phyloP scores from a whole-genome alignment of 169 alveolate species.

The Plasmodium coatneyi region DNA sequence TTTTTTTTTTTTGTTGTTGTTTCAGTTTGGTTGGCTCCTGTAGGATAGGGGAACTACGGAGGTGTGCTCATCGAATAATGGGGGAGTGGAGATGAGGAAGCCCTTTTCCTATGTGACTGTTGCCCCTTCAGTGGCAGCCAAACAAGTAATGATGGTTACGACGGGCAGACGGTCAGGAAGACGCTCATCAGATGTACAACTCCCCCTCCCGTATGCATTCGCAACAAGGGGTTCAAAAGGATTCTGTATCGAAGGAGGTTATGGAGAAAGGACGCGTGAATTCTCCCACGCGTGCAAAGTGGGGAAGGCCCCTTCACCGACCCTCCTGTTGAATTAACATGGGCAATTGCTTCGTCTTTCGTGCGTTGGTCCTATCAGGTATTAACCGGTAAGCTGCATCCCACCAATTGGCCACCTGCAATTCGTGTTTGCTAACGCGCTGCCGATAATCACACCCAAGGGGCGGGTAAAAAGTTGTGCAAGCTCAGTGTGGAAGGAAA shows the following conservation, averaged over 20 bases:
- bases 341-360: background rate
- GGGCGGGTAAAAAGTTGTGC: background rate
- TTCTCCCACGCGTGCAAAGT: background rate
- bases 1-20: background rate
- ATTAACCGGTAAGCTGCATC: background rate
- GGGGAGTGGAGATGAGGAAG: background rate
- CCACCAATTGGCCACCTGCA: background rate
- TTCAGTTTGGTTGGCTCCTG: background rate
- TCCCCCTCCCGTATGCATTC: background rate
- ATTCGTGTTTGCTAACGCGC: background rate
- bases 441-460: background rate
- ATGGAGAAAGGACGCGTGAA: background rate
- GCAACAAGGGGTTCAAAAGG: background rate
- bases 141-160: background rate
- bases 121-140: background rate
- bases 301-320: background rate
- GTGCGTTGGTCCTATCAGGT: background rate
- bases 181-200: background rate
- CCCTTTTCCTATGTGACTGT: background rate
- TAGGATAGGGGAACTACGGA: background rate
- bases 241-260: background rate
- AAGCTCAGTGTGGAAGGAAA: background rate
- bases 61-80: background rate
- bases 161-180: background rate
- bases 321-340: background rate